These are phyloP conservation scores for Oenanthe javanica DNA, from an alignment of 140 eudicot species.

Conservation along the genomic window DNA sequence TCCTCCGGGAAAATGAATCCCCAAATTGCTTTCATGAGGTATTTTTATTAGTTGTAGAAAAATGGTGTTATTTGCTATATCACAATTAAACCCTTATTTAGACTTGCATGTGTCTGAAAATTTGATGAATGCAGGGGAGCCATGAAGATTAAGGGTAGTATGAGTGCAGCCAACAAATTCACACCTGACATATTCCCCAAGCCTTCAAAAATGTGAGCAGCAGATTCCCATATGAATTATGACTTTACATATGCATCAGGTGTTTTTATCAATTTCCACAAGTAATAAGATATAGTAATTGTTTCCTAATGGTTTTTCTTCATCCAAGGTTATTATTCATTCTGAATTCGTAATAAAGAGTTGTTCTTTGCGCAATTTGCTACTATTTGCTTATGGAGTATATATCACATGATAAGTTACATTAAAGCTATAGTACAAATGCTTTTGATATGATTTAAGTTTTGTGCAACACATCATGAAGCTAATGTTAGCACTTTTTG, in stretches of 20 bases:
- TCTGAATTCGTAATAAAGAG: background rate
- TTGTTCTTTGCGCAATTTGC: background rate
- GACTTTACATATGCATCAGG: constrained; percentile 1
- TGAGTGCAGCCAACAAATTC: constrained; percentile 84
- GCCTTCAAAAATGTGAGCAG: constrained; percentile 77
- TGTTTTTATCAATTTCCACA: background rate
- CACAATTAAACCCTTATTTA: background rate
- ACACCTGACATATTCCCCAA: constrained; percentile 95
- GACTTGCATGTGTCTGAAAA: background rate
- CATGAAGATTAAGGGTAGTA: constrained; percentile 83
- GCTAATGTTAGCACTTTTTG: background rate
- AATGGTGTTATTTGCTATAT: background rate
- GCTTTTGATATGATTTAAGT: background rate
- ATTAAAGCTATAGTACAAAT: background rate
- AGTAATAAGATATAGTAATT: background rate
- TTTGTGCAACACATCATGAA: background rate
- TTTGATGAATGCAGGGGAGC: constrained; percentile 54
- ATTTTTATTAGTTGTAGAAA: background rate
- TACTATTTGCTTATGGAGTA: too few species aligned
- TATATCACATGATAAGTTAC: background rate
- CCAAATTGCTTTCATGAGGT: constrained; percentile 95
- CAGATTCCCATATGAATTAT: background rate
- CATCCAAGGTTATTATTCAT: background rate
- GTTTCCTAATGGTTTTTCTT: background rate
- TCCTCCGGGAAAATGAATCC: constrained; percentile 91